Evolutionary conservation across 2,329 filamentous ascomycete species (phyloP).

Genomic region (Stachybotrys chlorohalonatus): DNA sequence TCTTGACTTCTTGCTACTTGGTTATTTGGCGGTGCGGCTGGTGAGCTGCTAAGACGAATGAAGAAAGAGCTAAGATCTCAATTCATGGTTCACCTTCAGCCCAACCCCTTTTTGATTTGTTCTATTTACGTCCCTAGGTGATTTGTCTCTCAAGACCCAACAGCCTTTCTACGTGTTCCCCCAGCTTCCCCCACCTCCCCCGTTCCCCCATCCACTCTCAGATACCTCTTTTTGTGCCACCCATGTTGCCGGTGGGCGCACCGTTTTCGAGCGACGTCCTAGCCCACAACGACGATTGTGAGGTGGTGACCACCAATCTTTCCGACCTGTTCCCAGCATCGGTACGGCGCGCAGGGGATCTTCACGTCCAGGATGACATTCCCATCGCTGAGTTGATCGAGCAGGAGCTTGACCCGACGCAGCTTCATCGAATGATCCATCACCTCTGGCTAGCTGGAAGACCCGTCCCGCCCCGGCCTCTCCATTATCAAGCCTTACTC

Average conservation of each 20-base stretch:
- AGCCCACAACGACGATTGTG: background rate
- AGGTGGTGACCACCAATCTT: background rate
- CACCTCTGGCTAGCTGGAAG: slow-evolving; percentile 3
- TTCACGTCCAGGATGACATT: slow-evolving; percentile 1
- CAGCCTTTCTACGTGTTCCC: no score
- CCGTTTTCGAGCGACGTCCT: background rate
- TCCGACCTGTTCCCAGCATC: background rate
- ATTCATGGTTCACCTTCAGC: background rate
- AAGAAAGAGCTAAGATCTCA: background rate
- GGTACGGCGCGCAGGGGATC: background rate
- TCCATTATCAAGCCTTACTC: slow-evolving; percentile 25
- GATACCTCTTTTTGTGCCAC: background rate
- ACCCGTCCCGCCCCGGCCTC: slow-evolving; percentile 20
- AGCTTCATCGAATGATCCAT: background rate
- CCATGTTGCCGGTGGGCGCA: background rate
- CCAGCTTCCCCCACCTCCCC: no score
- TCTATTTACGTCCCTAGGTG: no score
- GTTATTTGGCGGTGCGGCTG: no score
- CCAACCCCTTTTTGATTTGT: background rate
- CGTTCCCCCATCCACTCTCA: background rate
- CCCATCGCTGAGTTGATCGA: background rate
- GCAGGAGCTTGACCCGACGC: background rate
- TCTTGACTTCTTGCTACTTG: no score
- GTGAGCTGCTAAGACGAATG: background rate
- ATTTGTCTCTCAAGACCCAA: no score